These are phyloP conservation scores for Viola odorata DNA, from an alignment of 345 rosid genomes.

Conservation along the genomic window DNA sequence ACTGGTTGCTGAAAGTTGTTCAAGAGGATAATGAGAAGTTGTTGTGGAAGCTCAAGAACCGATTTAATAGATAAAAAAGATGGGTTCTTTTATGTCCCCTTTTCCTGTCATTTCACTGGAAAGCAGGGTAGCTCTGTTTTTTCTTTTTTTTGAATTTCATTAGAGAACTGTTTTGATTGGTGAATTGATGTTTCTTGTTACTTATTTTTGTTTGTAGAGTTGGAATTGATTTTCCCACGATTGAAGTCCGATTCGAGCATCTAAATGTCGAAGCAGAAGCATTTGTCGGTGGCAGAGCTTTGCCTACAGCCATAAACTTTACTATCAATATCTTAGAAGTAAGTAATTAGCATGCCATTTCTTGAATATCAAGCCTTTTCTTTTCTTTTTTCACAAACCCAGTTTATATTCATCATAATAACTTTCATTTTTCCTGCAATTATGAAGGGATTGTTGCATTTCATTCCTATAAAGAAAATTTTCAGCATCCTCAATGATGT, in stretches of 20 bases:
- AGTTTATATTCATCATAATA: background rate
- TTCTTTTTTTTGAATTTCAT: background rate
- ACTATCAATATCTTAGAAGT: slow-evolving; percentile 41
- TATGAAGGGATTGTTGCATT: slow-evolving; percentile 23
- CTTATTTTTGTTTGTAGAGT: too few species aligned
- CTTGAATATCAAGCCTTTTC: background rate
- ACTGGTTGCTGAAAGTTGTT: slow-evolving; percentile 21
- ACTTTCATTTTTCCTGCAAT: background rate
- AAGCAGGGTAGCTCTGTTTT: background rate
- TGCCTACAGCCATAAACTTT: slow-evolving; percentile 54
- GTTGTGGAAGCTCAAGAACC: slow-evolving; percentile 23
- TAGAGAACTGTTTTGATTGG: too few species aligned
- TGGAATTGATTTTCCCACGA: slow-evolving; percentile 41
- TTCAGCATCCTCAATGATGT: slow-evolving; percentile 58
- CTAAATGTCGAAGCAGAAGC: slow-evolving; percentile 49
- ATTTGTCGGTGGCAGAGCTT: slow-evolving; percentile 55
- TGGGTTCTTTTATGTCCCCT: too few species aligned
- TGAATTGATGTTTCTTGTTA: too few species aligned
- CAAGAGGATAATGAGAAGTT: slow-evolving; percentile 26
- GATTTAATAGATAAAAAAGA: background rate
- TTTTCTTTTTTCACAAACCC: background rate
- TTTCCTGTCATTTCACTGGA: too few species aligned
- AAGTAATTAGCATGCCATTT: background rate
- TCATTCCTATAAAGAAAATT: slow-evolving; percentile 38
- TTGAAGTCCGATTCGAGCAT: slow-evolving; percentile 48